Percentiles rank a stretch among this genome's conserved stretches.
phyloP scores from a whole-genome alignment of 352 stramenopile species.

The Nothophytophthora sp. region DNA sequence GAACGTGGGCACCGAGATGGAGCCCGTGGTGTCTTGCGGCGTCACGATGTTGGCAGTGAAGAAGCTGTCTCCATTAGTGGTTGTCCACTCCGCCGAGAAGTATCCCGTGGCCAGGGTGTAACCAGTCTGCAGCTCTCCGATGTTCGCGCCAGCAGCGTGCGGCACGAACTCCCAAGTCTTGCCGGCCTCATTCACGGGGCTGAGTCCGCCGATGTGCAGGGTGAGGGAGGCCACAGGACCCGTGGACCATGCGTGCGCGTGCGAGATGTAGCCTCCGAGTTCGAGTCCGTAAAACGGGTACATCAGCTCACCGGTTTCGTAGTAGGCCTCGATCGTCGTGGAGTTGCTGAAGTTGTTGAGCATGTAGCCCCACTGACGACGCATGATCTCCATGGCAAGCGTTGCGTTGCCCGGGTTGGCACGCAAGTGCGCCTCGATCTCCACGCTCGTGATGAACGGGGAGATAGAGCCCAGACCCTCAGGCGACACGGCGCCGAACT shows the following conservation, averaged over 20 bases:
- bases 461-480: constrained; percentile 32
- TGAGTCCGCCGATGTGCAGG: constrained; percentile 22
- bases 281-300: constrained; percentile 38
- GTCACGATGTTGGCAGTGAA: constrained; percentile 17
- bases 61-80: constrained; percentile 17
- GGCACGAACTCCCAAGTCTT: constrained; percentile 32
- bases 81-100: constrained; percentile 28
- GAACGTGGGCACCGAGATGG: constrained; percentile 33
- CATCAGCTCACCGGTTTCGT: constrained; percentile 29
- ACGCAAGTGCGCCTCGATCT: constrained; percentile 33
- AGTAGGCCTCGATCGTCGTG: constrained; percentile 38
- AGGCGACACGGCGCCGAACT: constrained; percentile 30
- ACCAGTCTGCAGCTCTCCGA: constrained; percentile 23
- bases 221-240: constrained; percentile 28
- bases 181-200: constrained; percentile 18
- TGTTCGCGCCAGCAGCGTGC: constrained; percentile 14
- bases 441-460: constrained; percentile 30
- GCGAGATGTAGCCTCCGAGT: constrained; percentile 30
- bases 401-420: constrained; percentile 24
- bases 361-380: constrained; percentile 43
- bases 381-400: constrained; percentile 28
- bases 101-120: constrained; percentile 19
- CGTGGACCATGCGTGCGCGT: constrained; percentile 37
- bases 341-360: constrained; percentile 38
- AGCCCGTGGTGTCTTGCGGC: constrained; percentile 18